These are phyloP conservation scores for Solanum chilense DNA, from an alignment of 257 asterid genomes.

Conservation along the genomic window DNA sequence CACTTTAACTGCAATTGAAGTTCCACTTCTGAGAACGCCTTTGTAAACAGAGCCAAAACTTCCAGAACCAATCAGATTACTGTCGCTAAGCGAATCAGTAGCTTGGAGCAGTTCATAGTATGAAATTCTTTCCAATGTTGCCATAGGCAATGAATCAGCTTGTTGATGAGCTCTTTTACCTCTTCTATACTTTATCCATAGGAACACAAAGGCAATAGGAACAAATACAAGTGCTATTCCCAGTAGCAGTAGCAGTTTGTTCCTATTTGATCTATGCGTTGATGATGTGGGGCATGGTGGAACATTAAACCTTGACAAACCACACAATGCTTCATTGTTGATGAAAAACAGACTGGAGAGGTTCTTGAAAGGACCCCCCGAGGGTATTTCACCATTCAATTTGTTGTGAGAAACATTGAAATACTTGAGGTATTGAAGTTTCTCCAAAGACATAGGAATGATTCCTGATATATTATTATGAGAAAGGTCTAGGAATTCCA, in stretches of 20 bases:
- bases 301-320: not conserved
- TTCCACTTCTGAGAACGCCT: not conserved
- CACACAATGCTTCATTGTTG: not conserved
- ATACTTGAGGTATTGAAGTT: not conserved
- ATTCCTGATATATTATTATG: not conserved
- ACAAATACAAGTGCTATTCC: not conserved
- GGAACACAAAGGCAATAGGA: not conserved
- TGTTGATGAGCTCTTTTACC: not conserved
- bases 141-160: not conserved
- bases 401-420: not conserved
- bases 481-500: not conserved
- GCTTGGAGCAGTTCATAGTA: not conserved
- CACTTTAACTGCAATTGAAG: not conserved
- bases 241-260: accelerated
- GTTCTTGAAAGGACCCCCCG: not conserved
- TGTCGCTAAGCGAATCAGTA: not conserved
- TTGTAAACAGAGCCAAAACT: not conserved
- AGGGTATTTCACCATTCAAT: not conserved
- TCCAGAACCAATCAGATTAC: not conserved
- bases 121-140: not conserved
- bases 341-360: not conserved
- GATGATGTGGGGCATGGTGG: not conserved
- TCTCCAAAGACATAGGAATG: not conserved
- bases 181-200: not conserved
- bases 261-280: not conserved